Conservation (phyloP, 148 eudicot genomes). For the Bassia scoparia region DNA sequence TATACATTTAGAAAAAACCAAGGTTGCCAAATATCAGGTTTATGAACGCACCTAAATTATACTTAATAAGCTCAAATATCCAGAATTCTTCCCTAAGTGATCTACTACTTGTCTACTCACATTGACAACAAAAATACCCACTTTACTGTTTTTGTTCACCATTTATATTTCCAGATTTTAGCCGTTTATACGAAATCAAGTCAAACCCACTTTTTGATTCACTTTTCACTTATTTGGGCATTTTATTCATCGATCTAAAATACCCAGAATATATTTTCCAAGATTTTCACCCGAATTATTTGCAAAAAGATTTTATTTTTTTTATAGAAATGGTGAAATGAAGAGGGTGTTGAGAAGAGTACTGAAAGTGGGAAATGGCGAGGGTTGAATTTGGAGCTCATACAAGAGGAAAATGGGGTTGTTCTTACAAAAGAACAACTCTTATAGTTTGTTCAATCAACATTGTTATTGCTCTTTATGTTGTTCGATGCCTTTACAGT, state of each 20-base stretch:
- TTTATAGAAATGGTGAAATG: conserved; percentile 44
- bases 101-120: too few relatives aligned
- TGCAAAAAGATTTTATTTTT: neutral
- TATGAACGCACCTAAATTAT: too few relatives aligned
- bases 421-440: conserved; percentile 69
- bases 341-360: conserved; percentile 34
- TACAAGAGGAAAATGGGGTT: conserved; percentile 53
- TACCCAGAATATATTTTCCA: neutral
- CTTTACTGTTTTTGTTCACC: neutral
- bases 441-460: conserved; percentile 71
- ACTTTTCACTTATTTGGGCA: neutral
- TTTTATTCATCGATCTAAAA: conserved; percentile 8
- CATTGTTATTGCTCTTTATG: conserved; percentile 63
- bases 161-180: neutral
- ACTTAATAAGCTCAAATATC: too few relatives aligned
- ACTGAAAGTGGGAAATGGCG: conserved; percentile 41
- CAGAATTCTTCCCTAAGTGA: too few relatives aligned
- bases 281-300: neutral
- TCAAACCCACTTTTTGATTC: neutral
- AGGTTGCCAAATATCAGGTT: too few relatives aligned
- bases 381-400: conserved; percentile 47
- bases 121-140: neutral
- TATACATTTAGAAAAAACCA: too few relatives aligned
- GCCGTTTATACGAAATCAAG: neutral
- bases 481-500: conserved; percentile 60